Conservation (phyloP, 345 rosid species). For the Carallia brachiata region DNA sequence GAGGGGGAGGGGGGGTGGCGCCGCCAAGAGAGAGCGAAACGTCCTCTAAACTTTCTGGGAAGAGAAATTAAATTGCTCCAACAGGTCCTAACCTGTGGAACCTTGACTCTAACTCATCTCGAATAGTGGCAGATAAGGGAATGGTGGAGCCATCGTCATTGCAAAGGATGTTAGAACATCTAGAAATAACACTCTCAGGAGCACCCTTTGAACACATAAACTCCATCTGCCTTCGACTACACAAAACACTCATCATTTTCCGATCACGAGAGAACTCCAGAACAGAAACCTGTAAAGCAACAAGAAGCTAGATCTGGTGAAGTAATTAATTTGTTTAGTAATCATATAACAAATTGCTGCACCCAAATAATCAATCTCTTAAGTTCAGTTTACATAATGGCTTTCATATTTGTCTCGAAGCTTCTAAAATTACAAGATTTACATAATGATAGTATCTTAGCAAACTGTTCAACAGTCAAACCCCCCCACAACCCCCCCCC, state of each 20-base stretch:
- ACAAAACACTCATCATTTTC: slow-evolving; percentile 97
- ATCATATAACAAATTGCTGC: not conserved
- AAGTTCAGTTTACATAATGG: not conserved
- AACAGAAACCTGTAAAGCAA: slow-evolving; percentile 62
- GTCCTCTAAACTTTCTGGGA: too few relatives aligned
- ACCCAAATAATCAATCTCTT: not conserved
- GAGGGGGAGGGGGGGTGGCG: too few relatives aligned
- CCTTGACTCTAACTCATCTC: slow-evolving; percentile 77
- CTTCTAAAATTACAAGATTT: too few relatives aligned
- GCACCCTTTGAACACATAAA: slow-evolving; percentile 96
- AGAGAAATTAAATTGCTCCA: not conserved
- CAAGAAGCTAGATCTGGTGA: slow-evolving; percentile 9
- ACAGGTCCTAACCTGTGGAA: slow-evolving; percentile 57
- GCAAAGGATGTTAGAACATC: slow-evolving; percentile 79
- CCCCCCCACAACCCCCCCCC: too few relatives aligned
- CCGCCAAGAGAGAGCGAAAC: too few relatives aligned
- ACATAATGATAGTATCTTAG: too few relatives aligned
- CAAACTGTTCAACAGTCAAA: too few relatives aligned
- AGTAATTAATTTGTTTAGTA: not conserved
- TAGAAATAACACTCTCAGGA: slow-evolving; percentile 86
- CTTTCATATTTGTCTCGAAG: not conserved
- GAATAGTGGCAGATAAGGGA: slow-evolving; percentile 65
- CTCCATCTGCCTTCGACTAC: slow-evolving; percentile 66
- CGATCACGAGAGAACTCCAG: slow-evolving; percentile 98
- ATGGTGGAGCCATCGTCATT: slow-evolving; percentile 74